Base-by-base conservation (phyloP, 371 early-diverging fungal species). In the Lichtheimia ramosa region DNA sequence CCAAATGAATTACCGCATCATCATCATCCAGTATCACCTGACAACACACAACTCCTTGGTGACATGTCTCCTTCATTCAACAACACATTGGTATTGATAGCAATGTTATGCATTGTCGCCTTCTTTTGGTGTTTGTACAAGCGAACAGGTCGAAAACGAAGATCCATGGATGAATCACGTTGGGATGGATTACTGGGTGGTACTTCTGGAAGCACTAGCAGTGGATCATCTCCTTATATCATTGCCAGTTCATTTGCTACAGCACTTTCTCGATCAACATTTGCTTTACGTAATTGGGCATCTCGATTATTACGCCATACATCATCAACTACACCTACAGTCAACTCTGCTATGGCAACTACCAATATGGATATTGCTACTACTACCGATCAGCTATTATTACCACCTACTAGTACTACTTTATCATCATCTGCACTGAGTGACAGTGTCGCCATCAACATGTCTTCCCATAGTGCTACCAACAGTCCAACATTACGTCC, bases 231-330 rank as follows among this genome's bases (percentile, higher is more conserved):
- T 4, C 59, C 54, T 5, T 57, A 50, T 20, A 16, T 51, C 15
- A n/a, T 61, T 14, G 51, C 48, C 41, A 48, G 51, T 25, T 25
- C 55, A 0, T 12, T 75, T 1, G 39, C 61, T 2, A 58, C 60
- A 5, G 40, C 63, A 0, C 13, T 74, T 1, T 68, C 74, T 12
- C 64, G 62, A 24, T 65, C 74, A 2, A 68, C 68, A 5, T 51
- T 68, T 16, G 48, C 58, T 0, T 48, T 74, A 41, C 62, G 77
- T 3, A 66, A 68, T 27, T 74, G 72, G 70, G 57, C 62, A 14
- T 75, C 76, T 15, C 54, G 63, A 16, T 5, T 73, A n/a, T 23
- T 75, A 15, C 42, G 60, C 15, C 54, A 58, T 24, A 51, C 60
- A 56, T 21, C 27, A 56, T 15, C 27, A 51, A 6, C 34, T 34